A percentile compares a stretch with the other conserved stretches of the same genome.
Conservation (phyloP, 2,329 filamentous ascomycete genomes). For the Cladophialophora immunda region DNA sequence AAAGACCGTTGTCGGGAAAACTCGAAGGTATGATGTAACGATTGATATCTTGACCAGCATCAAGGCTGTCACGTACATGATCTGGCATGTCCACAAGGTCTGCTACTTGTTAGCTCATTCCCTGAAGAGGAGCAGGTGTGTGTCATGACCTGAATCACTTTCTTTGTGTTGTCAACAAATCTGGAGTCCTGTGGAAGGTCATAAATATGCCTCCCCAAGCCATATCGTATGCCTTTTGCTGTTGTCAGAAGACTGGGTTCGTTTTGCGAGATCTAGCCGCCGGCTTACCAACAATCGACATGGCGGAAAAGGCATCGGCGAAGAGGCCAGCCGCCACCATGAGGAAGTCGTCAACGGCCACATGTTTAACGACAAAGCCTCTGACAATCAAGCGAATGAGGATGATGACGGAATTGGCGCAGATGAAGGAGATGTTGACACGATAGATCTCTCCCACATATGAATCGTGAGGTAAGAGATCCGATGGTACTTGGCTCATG, state of each 20-base stretch:
- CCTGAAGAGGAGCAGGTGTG: not conserved
- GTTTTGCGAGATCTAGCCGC: too few relatives aligned
- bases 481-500: conserved; percentile 32
- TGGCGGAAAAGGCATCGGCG: conserved; percentile 35
- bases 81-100: conserved; percentile 58
- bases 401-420: conserved; percentile 34
- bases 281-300: conserved; percentile 37
- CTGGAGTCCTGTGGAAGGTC: conserved; percentile 41
- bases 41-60: conserved; percentile 48
- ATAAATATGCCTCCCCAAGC: conserved; percentile 45
- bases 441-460: conserved; percentile 32
- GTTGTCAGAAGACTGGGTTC: not conserved
- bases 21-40: conserved; percentile 45
- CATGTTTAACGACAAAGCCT: conserved; percentile 37
- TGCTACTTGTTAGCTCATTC: conserved; percentile 34
- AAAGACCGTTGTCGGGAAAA: conserved; percentile 43
- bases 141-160: conserved; percentile 38
- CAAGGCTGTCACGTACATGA: conserved; percentile 57
- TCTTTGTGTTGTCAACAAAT: conserved; percentile 36
- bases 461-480: conserved; percentile 34
- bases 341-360: conserved; percentile 38
- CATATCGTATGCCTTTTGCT: conserved; percentile 39
- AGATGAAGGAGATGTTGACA: conserved; percentile 38
- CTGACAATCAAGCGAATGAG: conserved; percentile 33
- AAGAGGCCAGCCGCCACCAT: conserved; percentile 38